phyloP scores from a whole-genome alignment of 2,329 filamentous ascomycete genomes.

The Sclerotinia subarctica region DNA sequence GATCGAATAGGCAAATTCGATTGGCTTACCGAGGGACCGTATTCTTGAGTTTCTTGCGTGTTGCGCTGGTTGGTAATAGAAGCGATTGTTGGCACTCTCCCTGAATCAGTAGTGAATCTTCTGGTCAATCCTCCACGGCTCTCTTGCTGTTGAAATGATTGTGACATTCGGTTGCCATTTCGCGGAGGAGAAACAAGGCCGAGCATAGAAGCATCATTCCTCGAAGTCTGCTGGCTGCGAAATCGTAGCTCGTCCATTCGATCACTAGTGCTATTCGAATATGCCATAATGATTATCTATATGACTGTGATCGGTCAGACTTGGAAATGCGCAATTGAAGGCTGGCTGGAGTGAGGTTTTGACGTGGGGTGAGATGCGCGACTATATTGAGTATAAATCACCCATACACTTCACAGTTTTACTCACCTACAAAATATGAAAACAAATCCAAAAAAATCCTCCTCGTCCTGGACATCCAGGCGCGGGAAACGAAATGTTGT shows the following conservation, averaged over 20 bases:
- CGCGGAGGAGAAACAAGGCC: constrained; percentile 72
- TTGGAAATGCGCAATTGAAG: constrained; percentile 20
- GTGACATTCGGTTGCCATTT: constrained; percentile 64
- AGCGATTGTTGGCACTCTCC: constrained; percentile 73
- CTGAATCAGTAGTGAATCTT: constrained; percentile 89
- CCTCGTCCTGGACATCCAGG: constrained; percentile 22
- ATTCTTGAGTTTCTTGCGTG: constrained; percentile 35
- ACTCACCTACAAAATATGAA: constrained; percentile 22
- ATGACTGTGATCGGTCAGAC: constrained; percentile 32
- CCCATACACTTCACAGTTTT: not conserved
- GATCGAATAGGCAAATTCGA: constrained; percentile 23
- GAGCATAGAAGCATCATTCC: constrained; percentile 72
- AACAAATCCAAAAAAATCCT: constrained; percentile 21
- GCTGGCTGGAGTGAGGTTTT: constrained; percentile 22
- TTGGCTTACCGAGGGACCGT: constrained; percentile 38
- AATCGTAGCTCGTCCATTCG: constrained; percentile 79
- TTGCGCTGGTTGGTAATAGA: constrained; percentile 36
- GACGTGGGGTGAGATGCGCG: constrained; percentile 29
- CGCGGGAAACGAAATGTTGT: constrained; percentile 19
- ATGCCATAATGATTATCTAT: constrained; percentile 54
- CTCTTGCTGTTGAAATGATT: constrained; percentile 59
- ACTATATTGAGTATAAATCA: constrained; percentile 5
- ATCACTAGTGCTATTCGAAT: constrained; percentile 59
- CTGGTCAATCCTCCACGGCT: constrained; percentile 76
- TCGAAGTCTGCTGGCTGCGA: constrained; percentile 71